These are phyloP conservation scores for Podospora fimiseda DNA, from an alignment of 495 filamentous ascomycete species.

Conservation along the genomic window DNA sequence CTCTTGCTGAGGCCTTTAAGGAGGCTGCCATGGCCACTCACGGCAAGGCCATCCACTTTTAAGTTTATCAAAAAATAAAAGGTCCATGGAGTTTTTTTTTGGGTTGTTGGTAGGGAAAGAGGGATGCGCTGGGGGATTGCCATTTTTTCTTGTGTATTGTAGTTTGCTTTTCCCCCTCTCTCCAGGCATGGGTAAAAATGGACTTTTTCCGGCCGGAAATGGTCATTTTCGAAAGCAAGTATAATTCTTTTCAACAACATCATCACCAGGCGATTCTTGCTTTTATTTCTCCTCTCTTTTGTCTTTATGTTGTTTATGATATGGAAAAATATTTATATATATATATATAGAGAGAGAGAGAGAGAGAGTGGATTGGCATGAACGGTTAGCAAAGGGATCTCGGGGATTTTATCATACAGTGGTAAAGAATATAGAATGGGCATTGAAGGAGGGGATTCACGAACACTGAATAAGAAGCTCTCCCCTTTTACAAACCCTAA, in stretches of 20 bases:
- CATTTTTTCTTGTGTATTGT: constrained; percentile 18
- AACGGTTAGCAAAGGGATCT: too few species aligned
- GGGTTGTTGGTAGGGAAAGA: neutral
- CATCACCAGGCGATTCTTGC: neutral
- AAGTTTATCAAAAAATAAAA: constrained; percentile 28
- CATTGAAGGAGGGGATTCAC: too few species aligned
- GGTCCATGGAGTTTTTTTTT: neutral
- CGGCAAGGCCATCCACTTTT: constrained; percentile 94
- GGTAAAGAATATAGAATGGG: too few species aligned
- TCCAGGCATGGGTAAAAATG: constrained; percentile 18
- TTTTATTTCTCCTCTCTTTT: neutral
- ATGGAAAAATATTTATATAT: too few species aligned
- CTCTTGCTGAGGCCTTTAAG: constrained; percentile 95
- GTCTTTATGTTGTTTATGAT: too few species aligned
- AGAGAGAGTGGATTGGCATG: too few species aligned
- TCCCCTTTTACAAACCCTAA: too few species aligned
- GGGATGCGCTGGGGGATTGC: neutral
- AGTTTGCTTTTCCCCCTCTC: constrained; percentile 16
- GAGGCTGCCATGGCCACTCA: constrained; percentile 99
- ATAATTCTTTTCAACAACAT: constrained; percentile 1
- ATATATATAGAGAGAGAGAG: neutral
- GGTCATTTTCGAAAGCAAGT: constrained; percentile 11
- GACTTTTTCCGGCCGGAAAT: constrained; percentile 11
- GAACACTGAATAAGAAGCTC: too few species aligned
- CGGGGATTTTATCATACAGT: too few species aligned